A percentile compares a stretch with the other conserved stretches of the same genome.
Evolutionary conservation across 2,329 filamentous ascomycete species (phyloP).

Genomic region (Xylariaceae sp.): DNA sequence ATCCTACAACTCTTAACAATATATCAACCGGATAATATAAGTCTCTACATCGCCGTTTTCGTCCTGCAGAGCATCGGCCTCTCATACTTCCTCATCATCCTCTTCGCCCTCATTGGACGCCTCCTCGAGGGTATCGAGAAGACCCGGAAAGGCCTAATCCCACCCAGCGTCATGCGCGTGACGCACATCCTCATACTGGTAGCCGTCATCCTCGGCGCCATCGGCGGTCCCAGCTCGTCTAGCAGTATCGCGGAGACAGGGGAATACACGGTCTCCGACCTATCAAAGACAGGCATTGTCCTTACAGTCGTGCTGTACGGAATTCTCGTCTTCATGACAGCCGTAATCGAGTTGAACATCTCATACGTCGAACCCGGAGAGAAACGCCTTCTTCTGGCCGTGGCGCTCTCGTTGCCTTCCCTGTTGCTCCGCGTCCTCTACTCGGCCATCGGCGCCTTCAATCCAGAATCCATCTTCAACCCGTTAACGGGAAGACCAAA

Average conservation of each 20-base stretch:
- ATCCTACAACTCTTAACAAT: constrained; percentile 46
- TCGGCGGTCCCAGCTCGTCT: constrained; percentile 39
- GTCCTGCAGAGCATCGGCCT: constrained; percentile 44
- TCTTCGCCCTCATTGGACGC: constrained; percentile 40
- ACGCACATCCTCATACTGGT: constrained; percentile 39
- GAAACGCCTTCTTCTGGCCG: constrained; percentile 40
- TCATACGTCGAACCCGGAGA: constrained; percentile 39
- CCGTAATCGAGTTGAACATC: constrained; percentile 30
- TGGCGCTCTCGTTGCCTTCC: constrained; percentile 42
- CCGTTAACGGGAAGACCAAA: constrained; percentile 36
- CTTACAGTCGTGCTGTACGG: constrained; percentile 40
- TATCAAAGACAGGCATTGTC: constrained; percentile 39
- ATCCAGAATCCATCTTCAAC: constrained; percentile 39
- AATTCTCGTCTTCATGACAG: constrained; percentile 33
- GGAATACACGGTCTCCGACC: constrained; percentile 26
- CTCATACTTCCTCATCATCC: constrained; percentile 43
- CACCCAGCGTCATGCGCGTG: constrained; percentile 30
- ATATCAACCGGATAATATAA: constrained; percentile 34
- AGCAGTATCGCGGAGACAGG: constrained; percentile 27
- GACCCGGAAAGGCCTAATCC: constrained; percentile 21
- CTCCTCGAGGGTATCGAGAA: constrained; percentile 35
- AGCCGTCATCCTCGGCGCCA: constrained; percentile 42
- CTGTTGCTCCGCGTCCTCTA: constrained; percentile 47
- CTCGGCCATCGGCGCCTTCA: constrained; percentile 40
- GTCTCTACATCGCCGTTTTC: constrained; percentile 38